A percentile compares a stretch with the other conserved stretches of the same genome.
Conservation (phyloP, 139 green algal genomes). For the Micractinium conductrix region DNA sequence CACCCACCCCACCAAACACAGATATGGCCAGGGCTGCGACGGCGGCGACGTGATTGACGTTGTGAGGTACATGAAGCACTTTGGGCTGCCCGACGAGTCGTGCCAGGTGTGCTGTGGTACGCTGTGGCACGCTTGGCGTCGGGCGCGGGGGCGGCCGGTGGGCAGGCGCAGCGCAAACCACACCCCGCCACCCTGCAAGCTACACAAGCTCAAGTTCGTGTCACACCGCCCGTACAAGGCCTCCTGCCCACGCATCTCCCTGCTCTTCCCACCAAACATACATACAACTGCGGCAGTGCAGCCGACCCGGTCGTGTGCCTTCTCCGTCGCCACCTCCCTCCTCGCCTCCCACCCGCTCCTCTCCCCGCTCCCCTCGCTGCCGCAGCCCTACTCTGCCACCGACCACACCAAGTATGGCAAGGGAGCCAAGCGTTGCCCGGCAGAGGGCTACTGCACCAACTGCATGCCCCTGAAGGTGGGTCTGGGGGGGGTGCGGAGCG, state of each 20-base stretch:
- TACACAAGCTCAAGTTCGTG: too few relatives aligned
- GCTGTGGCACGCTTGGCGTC: not conserved
- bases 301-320: too few relatives aligned
- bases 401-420: slow-evolving; percentile 61
- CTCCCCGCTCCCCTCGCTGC: too few relatives aligned
- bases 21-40: slow-evolving; percentile 56
- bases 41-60: slow-evolving; percentile 69
- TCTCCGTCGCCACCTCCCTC: not conserved
- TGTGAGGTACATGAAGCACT: slow-evolving; percentile 63
- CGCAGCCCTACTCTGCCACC: slow-evolving; percentile 51
- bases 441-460: slow-evolving; percentile 56
- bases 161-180: too few relatives aligned
- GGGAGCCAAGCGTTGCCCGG: slow-evolving; percentile 52
- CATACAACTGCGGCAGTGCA: too few relatives aligned
- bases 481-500: not conserved
- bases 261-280: too few relatives aligned
- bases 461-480: slow-evolving; percentile 59
- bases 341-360: too few relatives aligned
- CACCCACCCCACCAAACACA: not conserved
- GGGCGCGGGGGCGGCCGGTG: not conserved
- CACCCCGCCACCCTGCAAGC: too few relatives aligned
- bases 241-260: too few relatives aligned
- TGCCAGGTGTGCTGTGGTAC: slow-evolving; percentile 27
- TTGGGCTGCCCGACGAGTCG: slow-evolving; percentile 65
- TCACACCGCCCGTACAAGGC: too few relatives aligned